Percentiles rank a stretch among this genome's conserved stretches.
phyloP scores from a whole-genome alignment of 371 early-diverging fungal species.

The Rhizopus sp. region DNA sequence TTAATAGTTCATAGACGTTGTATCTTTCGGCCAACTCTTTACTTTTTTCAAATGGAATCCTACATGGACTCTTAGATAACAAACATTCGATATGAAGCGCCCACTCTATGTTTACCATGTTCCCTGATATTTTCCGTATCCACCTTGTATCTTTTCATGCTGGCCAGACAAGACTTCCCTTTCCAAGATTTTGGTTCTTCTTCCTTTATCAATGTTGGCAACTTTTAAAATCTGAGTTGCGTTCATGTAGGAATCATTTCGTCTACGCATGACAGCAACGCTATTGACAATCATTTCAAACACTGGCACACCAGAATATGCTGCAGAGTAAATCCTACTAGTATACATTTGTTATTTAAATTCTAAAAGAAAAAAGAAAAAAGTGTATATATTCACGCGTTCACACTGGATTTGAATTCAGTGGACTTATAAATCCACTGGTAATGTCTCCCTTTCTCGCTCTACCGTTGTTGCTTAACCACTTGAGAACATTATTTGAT shows the following conservation, averaged over 20 bases:
- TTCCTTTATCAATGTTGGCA: conserved; percentile 92
- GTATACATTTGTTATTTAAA: conserved; percentile 15
- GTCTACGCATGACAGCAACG: conserved; percentile 90
- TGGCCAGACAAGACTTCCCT: conserved; percentile 80
- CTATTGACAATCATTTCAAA: conserved; percentile 83
- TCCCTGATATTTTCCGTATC: conserved; percentile 97
- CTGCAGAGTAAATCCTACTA: conserved; percentile 62
- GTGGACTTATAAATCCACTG: too few species aligned
- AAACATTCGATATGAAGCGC: not conserved
- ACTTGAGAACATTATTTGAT: too few species aligned
- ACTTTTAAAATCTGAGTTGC: conserved; percentile 97
- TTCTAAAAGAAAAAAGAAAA: not conserved
- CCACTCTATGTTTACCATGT: conserved; percentile 63
- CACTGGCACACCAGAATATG: conserved; percentile 85
- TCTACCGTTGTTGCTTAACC: too few species aligned
- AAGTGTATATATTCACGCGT: not conserved
- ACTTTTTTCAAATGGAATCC: conserved; percentile 84
- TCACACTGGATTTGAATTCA: too few species aligned
- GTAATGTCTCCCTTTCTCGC: too few species aligned
- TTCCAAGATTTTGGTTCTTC: conserved; percentile 92
- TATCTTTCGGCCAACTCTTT: conserved; percentile 74
- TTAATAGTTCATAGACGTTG: conserved; percentile 59
- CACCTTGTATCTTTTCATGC: conserved; percentile 97
- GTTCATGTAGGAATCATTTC: conserved; percentile 89
- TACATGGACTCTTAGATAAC: conserved; percentile 16